These are phyloP conservation scores for Mortierella claussenii DNA, from an alignment of 192 early-diverging fungal genomes.

Conservation along the genomic window DNA sequence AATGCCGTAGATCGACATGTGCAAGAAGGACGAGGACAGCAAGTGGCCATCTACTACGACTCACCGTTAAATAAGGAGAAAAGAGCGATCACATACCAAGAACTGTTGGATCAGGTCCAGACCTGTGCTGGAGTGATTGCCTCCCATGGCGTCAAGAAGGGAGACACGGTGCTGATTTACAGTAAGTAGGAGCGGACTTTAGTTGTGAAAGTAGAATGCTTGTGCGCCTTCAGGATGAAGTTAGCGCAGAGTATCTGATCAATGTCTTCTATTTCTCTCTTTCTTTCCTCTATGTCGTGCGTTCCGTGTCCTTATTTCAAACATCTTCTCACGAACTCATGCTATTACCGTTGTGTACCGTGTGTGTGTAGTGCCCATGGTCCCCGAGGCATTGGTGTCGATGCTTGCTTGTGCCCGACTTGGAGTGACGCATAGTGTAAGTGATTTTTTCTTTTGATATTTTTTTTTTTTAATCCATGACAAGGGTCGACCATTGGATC, in stretches of 20 bases:
- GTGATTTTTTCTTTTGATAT: conserved; percentile 28
- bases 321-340: too few species aligned
- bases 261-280: background rate
- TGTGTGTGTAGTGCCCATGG: conserved; percentile 65
- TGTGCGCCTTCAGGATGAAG: too few species aligned
- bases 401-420: conserved; percentile 89
- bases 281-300: conserved; percentile 2
- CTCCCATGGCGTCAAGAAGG: conserved; percentile 68
- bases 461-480: conserved; percentile 1
- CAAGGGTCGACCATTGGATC: too few species aligned
- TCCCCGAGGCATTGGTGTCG: conserved; percentile 80
- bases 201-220: background rate
- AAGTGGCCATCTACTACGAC: conserved; percentile 80
- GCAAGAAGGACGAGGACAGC: conserved; percentile 59
- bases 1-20: conserved; percentile 86
- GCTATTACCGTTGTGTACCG: too few species aligned
- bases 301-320: too few species aligned
- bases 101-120: conserved; percentile 76
- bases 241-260: too few species aligned
- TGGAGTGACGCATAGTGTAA: conserved; percentile 86
- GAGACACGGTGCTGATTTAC: conserved; percentile 84
- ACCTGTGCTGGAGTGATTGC: conserved; percentile 72
- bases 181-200: conserved; percentile 56
- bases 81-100: conserved; percentile 67
- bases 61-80: conserved; percentile 71